These are phyloP conservation scores for Prunella vulgaris DNA, from an alignment of 257 asterid species.

Conservation along the genomic window DNA sequence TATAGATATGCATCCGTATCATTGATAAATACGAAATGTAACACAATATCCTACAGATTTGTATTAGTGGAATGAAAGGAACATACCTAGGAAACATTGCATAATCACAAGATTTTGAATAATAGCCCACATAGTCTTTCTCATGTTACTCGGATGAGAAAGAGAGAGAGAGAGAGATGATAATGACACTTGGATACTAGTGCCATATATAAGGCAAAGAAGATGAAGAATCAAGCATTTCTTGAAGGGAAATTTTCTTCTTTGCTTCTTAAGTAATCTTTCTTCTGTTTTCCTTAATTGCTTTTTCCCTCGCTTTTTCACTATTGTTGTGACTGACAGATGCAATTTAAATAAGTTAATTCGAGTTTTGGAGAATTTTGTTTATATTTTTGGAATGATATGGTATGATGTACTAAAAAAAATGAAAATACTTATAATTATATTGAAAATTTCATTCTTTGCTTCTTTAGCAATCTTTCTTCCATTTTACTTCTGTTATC, in stretches of 20 bases:
- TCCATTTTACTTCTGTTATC: too few relatives aligned
- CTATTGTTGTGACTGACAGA: too few relatives aligned
- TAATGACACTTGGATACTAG: neutral
- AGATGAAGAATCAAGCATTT: conserved; percentile 17
- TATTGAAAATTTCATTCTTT: too few relatives aligned
- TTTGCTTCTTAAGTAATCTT: conserved; percentile 17
- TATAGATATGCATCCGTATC: too few relatives aligned
- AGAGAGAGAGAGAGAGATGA: neutral
- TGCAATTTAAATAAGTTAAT: too few relatives aligned
- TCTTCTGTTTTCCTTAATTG: neutral
- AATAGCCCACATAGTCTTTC: neutral
- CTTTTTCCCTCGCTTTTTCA: neutral
- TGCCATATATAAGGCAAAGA: neutral
- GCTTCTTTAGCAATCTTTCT: too few relatives aligned
- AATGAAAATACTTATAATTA: too few relatives aligned
- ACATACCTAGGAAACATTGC: conserved; percentile 14
- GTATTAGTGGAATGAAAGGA: neutral
- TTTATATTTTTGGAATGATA: too few relatives aligned
- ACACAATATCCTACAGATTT: too few relatives aligned
- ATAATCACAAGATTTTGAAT: neutral
- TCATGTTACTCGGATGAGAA: conserved; percentile 2
- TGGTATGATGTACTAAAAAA: too few relatives aligned
- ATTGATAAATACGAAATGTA: too few relatives aligned
- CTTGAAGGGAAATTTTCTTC: conserved; percentile 9
- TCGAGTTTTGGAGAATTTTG: too few relatives aligned